Conservation (phyloP, 2,329 filamentous ascomycete species). For the Cercospora sp. region DNA sequence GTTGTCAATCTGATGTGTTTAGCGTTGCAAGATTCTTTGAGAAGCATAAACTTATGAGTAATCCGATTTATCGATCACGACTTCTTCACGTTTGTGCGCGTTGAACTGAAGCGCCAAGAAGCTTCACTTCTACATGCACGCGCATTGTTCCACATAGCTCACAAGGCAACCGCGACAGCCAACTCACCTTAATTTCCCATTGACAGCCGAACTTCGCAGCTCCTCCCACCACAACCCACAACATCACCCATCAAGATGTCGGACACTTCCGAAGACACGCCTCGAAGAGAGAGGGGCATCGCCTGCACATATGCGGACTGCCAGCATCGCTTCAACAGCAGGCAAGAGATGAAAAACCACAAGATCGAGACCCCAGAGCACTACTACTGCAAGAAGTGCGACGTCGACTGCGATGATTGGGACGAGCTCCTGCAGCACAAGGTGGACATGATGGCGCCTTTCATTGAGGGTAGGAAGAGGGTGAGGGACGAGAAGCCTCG, state of each 20-base stretch:
- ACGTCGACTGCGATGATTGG: slow-evolving; percentile 41
- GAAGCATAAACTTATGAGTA: not conserved
- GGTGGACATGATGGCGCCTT: slow-evolving; percentile 38
- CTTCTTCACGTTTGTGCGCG: not conserved
- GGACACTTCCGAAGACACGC: slow-evolving; percentile 6
- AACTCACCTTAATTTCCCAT: not conserved
- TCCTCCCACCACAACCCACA: not conserved
- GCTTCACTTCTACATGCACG: not conserved
- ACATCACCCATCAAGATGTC: not conserved
- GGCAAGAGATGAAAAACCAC: slow-evolving; percentile 53
- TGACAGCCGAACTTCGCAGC: not conserved
- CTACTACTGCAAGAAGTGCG: slow-evolving; percentile 49
- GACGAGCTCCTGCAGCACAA: slow-evolving; percentile 38
- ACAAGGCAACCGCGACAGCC: not conserved
- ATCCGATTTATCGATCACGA: not conserved
- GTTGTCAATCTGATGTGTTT: not conserved
- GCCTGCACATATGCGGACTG: slow-evolving; percentile 52
- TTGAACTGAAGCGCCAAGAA: not conserved
- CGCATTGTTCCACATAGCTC: not conserved
- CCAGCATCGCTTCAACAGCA: slow-evolving; percentile 47
- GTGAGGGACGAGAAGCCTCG: slow-evolving; percentile 32
- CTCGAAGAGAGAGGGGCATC: slow-evolving; percentile 28
- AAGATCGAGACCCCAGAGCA: slow-evolving; percentile 50
- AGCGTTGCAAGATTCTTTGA: not conserved
- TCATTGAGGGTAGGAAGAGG: slow-evolving; percentile 26